A percentile compares a stretch with the other conserved stretches of the same genome.
phyloP scores from a whole-genome alignment of 371 early-diverging fungal genomes.

The Antonospora locustae region DNA sequence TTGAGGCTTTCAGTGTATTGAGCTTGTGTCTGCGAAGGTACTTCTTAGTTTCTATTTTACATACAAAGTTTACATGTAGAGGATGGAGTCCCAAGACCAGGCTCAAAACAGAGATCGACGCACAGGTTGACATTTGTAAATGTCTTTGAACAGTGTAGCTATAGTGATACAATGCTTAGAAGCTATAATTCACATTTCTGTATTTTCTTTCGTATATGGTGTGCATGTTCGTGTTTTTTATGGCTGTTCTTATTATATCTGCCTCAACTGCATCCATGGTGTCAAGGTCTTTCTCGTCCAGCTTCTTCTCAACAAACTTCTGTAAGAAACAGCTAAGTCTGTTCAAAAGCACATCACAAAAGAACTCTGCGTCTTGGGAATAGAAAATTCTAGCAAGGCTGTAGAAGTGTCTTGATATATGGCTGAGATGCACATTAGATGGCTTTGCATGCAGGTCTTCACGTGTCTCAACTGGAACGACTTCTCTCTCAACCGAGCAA shows the following conservation, averaged over 20 bases:
- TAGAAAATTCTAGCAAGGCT: conserved; percentile 5
- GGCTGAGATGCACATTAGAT: conserved; percentile 23
- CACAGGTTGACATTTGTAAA: too few species aligned
- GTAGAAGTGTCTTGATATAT: conserved; percentile 10
- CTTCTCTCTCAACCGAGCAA: conserved; percentile 8
- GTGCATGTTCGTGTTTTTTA: too few species aligned
- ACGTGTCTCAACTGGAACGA: background rate
- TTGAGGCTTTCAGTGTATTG: too few species aligned
- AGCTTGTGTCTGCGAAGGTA: too few species aligned
- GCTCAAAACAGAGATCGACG: too few species aligned
- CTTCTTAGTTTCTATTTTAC: too few species aligned
- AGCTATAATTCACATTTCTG: too few species aligned
- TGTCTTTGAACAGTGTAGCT: too few species aligned
- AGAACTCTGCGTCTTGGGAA: background rate
- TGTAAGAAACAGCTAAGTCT: conserved; percentile 14
- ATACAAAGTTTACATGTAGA: too few species aligned
- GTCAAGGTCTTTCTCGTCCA: conserved; percentile 28
- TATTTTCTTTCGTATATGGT: too few species aligned
- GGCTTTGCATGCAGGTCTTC: conserved; percentile 28
- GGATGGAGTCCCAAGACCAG: too few species aligned
- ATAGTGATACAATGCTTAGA: too few species aligned
- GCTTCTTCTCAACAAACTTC: conserved; percentile 14
- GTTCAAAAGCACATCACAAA: conserved; percentile 12
- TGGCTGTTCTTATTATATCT: conserved; percentile 1
- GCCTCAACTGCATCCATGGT: conserved; percentile 13